Evolutionary conservation across 108 stramenopile species (phyloP), one percentile per base, ranked within the genome.

Genomic region (Nannochloropsis salina): DNA sequence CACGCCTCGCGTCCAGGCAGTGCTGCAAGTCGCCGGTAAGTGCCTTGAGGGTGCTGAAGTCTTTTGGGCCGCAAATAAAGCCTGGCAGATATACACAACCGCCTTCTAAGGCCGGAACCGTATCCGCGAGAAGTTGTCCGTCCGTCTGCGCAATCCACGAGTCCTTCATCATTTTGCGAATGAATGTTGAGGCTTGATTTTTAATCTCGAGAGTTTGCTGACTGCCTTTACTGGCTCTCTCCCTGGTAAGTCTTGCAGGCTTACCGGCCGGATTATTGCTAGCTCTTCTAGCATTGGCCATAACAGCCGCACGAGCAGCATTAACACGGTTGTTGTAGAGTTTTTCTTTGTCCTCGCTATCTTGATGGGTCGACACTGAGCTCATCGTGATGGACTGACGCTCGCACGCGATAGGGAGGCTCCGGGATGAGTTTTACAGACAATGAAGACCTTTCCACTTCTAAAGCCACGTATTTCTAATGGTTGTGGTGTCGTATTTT

Each of bases 151-250:
- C 61, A 74, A 74, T 74, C 61, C 61, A 74, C 61, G 61, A 74
- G 61, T 74, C 61, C n/a, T 74, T 74, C 61, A 74, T 74, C 61
- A 74, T 74, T n/a, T 74, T n/a, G 61, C 61, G 61, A n/a, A 74
- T n/a, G 61, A 74, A 74, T 15, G 61, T 74, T n/a, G 2, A 74
- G 61, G 61, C 61, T 74, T 74, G 61, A n/a, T 74, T 74, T 74
- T 74, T 74, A n/a, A n/a, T n/a, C 61, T n/a, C 5, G 61, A n/a
- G n/a, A 74, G 61, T 15, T 15, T 3, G 15, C 20, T 15, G 20
- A n/a, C n/a, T 74, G 61, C 2, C n/a, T 3, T 4, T n/a, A 8
- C n/a, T 74, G 20, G 61, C n/a, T 15, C 61, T 74, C 20, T n/a
- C n/a, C 20, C 61, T 74, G 61, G 61, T n/a, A 2, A 8, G 15